A percentile compares a stretch with the other conserved stretches of the same genome.
Conservation (phyloP, 1,284 basidiomycete species). For the Cerioporus squamosus region DNA sequence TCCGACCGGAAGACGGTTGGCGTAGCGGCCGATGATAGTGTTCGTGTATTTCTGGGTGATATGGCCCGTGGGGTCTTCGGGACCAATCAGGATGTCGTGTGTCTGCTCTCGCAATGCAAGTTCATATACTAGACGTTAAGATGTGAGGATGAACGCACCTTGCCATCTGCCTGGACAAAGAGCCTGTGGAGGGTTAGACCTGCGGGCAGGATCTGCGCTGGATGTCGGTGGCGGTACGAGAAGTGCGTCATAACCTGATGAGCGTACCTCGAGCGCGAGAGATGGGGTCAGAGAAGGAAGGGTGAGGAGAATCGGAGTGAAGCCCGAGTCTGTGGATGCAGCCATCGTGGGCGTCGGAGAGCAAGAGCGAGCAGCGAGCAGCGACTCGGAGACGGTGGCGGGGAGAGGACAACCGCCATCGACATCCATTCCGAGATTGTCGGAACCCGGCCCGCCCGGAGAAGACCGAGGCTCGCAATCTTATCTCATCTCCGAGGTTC, state of each 20-base stretch:
- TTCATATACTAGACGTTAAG: background rate
- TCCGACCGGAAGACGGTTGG: conserved; percentile 70
- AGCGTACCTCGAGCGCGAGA: conserved; percentile 58
- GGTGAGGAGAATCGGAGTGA: conserved; percentile 55
- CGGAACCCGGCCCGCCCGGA: conserved; percentile 11
- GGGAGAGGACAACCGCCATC: background rate
- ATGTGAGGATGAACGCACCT: conserved; percentile 41
- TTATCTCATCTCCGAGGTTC: conserved; percentile 14
- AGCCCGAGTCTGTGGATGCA: conserved; percentile 37
- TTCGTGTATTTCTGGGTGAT: conserved; percentile 69
- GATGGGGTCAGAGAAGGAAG: conserved; percentile 59
- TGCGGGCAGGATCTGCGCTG: conserved; percentile 59
- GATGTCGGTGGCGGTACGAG: conserved; percentile 3
- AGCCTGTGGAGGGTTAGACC: conserved; percentile 71
- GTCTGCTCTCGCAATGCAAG: conserved; percentile 47
- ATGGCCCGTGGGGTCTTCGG: conserved; percentile 65
- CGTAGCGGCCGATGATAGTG: conserved; percentile 72
- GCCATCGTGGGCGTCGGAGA: conserved; percentile 34
- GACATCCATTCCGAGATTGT: background rate
- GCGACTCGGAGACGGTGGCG: background rate
- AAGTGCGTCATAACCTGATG: background rate
- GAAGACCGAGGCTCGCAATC: background rate
- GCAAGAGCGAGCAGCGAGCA: background rate
- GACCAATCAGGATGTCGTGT: conserved; percentile 76
- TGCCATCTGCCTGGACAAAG: conserved; percentile 65